Evolutionary conservation across 805 yeast genomes (phyloP), one percentile per base, ranked within the genome.

Genomic region (Lipomyces chichibuensis): DNA sequence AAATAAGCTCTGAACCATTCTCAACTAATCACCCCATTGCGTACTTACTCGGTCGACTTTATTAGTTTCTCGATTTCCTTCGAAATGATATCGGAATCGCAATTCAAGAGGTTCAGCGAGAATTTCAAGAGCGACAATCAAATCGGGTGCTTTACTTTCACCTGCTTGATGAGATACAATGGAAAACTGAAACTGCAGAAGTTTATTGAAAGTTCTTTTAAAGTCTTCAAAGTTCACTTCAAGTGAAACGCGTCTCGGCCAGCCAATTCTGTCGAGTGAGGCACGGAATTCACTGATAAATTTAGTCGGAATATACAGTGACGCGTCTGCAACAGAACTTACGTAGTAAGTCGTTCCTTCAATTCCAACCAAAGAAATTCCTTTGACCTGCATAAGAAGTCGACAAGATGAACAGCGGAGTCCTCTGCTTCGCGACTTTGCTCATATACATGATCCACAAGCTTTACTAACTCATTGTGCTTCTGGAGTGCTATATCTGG

Each of bases 31-130:
- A 43, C n/a, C 49, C 23, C 25, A 49, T 1, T 5, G 7, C 8
- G 1, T 17, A 37, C 69, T 13, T 39, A 67, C 70, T 23, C 86
- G 86, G 65, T 88, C 87, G 32, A 85, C 73, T 57, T 85, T 83
- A 72, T 88, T 88, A 0, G 93, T 89, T 43, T 87, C 89, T 52
- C 76, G 79, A 35, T 82, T 78, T 3, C 84, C 79, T 59, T 84
- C 83, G 73, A 89, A 89, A 74, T 90, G 91, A 77, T 78, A 89
- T 53, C 80, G 77, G 73, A 90, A 86, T 54, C 90, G 80, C 13
- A 80, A 71, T 7, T 78, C 77, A 35, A 88, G 79, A 0, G 85
- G 84, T 32, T 77, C 75, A 2, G 84, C 75, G 37, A 89, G 75
- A 0, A 79, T 74, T 54, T 81, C 82, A 53, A 87, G 77, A 0